Conservation (phyloP, 2,329 filamentous ascomycete genomes). For the Allantophomopsis lycopodina region DNA sequence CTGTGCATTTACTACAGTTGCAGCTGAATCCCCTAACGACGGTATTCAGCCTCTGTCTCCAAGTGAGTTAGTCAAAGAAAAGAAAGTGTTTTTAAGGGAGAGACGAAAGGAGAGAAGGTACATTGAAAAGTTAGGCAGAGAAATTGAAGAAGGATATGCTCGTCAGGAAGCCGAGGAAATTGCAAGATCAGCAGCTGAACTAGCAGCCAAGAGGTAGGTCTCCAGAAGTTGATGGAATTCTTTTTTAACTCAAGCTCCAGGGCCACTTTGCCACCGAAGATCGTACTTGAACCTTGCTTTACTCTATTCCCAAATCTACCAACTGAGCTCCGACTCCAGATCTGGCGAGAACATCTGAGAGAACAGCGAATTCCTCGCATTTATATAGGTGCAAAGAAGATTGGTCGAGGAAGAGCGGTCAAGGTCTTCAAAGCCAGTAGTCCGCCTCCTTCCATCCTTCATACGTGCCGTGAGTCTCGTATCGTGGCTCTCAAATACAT, state of each 20-base stretch:
- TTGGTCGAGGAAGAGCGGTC: no score
- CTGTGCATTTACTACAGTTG: no score
- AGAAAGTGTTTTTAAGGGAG: no score
- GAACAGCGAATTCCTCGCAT: neutral
- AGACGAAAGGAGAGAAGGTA: no score
- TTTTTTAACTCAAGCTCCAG: no score
- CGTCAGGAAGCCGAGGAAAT: no score
- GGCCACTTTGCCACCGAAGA: no score
- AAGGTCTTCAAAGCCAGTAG: neutral
- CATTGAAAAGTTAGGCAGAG: no score
- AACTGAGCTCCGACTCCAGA: constrained; percentile 2
- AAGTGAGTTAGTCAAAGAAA: no score
- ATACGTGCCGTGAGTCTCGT: neutral
- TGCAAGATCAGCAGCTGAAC: constrained; percentile 53
- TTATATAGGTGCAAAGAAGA: neutral
- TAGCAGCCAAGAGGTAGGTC: constrained; percentile 84
- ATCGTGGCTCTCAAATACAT: neutral
- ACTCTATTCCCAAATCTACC: constrained; percentile 2
- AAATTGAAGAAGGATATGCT: no score
- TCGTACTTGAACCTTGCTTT: neutral
- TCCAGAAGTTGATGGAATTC: constrained; percentile 54
- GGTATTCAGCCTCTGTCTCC: no score
- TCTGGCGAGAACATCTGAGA: constrained; percentile 1
- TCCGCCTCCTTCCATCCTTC: neutral
- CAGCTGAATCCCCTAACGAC: no score